phyloP scores from a whole-genome alignment of 2,329 filamentous ascomycete genomes.

The Aspergillus neotritici region DNA sequence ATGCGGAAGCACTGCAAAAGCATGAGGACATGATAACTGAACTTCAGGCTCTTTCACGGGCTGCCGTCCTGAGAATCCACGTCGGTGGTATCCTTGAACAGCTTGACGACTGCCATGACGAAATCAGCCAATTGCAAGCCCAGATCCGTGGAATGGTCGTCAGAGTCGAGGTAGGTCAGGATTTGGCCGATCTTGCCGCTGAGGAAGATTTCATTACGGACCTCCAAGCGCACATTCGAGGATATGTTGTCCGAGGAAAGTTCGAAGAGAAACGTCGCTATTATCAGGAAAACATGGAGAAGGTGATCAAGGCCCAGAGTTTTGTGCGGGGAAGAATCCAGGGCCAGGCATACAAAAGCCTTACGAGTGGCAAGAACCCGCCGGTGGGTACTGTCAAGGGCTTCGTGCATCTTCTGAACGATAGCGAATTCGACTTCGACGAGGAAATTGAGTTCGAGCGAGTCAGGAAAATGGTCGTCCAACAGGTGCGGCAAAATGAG shows the following conservation, averaged over 20 bases:
- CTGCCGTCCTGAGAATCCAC: conserved; percentile 36
- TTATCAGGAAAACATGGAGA: conserved; percentile 96
- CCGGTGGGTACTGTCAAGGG: conserved; percentile 96
- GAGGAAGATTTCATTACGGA: conserved; percentile 72
- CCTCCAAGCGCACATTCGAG: conserved; percentile 69
- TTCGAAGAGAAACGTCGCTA: conserved; percentile 83
- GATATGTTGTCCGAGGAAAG: conserved; percentile 63
- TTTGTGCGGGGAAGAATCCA: conserved; percentile 92
- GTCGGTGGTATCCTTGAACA: conserved; percentile 57
- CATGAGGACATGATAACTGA: conserved; percentile 28
- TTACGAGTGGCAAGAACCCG: conserved; percentile 93
- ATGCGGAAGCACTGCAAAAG: conserved; percentile 27
- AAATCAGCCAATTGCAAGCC: conserved; percentile 67
- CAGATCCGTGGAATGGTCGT: conserved; percentile 72
- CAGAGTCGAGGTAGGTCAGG: conserved; percentile 65
- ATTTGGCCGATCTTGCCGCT: conserved; percentile 72
- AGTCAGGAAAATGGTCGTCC: conserved; percentile 89
- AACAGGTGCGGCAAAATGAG: conserved; percentile 95
- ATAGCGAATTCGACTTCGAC: conserved; percentile 98
- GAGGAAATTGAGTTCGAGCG: conserved; percentile 97
- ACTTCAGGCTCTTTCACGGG: conserved; percentile 38
- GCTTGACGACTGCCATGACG: conserved; percentile 62
- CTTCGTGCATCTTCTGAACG: conserved; percentile 94
- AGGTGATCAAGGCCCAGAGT: conserved; percentile 97
- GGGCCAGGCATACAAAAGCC: conserved; percentile 94